Conservation (phyloP, 441 rosid genomes). For the Erodium moschatum region DNA sequence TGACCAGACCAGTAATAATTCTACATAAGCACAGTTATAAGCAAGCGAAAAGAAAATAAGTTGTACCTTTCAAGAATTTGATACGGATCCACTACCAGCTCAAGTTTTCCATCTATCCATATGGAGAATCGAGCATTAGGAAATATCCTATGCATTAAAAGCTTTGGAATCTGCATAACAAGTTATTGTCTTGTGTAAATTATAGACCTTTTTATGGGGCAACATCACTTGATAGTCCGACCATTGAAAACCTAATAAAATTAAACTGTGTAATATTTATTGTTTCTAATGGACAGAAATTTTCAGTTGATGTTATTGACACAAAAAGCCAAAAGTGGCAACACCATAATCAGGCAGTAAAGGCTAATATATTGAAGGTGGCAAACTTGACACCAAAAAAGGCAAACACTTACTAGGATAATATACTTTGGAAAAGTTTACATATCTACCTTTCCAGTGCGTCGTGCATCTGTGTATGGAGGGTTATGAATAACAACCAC, state of each 20-base stretch:
- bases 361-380: too few relatives aligned
- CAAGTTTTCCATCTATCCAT: constrained; percentile 7
- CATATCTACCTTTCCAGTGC: constrained; percentile 64
- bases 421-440: too few relatives aligned
- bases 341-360: too few relatives aligned
- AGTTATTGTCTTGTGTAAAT: too few relatives aligned
- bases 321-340: neutral
- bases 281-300: neutral
- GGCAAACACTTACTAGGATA: neutral
- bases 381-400: too few relatives aligned
- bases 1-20: neutral
- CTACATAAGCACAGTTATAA: neutral
- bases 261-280: neutral
- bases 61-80: neutral
- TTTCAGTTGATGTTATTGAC: neutral
- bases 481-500: constrained; percentile 61
- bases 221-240: neutral
- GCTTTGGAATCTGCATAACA: constrained; percentile 6
- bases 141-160: constrained; percentile 2
- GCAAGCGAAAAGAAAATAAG: neutral
- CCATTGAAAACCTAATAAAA: neutral
- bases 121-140: neutral
- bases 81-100: constrained; percentile 3
- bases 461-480: constrained; percentile 73
- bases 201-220: neutral